phyloP scores from a whole-genome alignment of 768 basidiomycete genomes.

The Leccinellum luteum region DNA sequence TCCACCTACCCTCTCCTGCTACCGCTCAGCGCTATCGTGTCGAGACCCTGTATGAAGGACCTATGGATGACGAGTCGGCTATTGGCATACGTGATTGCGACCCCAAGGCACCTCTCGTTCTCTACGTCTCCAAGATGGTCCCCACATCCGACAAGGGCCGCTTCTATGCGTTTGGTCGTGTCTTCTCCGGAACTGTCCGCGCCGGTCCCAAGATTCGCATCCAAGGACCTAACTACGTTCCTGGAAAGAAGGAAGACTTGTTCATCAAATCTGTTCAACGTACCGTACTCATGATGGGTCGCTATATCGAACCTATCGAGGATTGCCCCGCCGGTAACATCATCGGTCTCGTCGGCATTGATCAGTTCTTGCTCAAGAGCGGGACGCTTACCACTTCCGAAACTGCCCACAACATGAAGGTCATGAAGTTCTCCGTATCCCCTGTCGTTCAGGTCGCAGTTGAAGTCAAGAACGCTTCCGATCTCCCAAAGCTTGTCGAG shows the following conservation, averaged over 20 bases:
- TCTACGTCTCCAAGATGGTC: conserved; percentile 99
- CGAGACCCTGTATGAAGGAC: conserved; percentile 99
- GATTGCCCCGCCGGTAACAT: conserved; percentile 99
- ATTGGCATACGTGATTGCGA: conserved; percentile 98
- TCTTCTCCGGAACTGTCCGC: conserved; percentile 97
- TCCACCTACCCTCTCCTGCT: conserved; percentile 95
- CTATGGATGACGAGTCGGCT: conserved; percentile 99
- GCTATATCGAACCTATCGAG: conserved; percentile 97
- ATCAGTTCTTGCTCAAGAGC: conserved; percentile 99
- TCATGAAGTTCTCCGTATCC: conserved; percentile 99
- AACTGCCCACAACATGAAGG: conserved; percentile 99
- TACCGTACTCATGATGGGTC: conserved; percentile 99
- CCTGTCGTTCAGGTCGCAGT: conserved; percentile 99
- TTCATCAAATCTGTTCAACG: conserved; percentile 98
- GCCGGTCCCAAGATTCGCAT: conserved; percentile 99
- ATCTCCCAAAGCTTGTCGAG: conserved; percentile 99
- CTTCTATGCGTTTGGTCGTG: conserved; percentile 99
- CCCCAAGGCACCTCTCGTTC: conserved; percentile 92
- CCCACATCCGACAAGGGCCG: conserved; percentile 99
- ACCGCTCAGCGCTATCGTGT: conserved; percentile 99
- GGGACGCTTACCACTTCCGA: conserved; percentile 97
- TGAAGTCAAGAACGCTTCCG: conserved; percentile 99
- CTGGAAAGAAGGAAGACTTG: conserved; percentile 98
- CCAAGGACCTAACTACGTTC: conserved; percentile 98
- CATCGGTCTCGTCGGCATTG: conserved; percentile 97